Base-by-base conservation (phyloP, 2,329 filamentous ascomycete genomes). In the Proliferodiscus dingleyae region DNA sequence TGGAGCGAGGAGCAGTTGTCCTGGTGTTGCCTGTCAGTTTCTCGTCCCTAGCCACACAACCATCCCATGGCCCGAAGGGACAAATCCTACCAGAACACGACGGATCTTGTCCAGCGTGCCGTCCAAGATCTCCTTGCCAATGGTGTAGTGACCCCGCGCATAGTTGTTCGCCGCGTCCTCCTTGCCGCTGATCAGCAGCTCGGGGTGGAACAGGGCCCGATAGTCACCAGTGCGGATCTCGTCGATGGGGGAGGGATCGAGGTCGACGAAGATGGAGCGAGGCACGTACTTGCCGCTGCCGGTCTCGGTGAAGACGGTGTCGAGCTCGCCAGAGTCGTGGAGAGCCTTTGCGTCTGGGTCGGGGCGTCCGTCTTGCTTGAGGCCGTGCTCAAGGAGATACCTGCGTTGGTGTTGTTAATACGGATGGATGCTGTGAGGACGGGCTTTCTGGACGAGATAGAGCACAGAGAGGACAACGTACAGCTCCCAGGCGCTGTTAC, bases 141-240 rank as follows among this genome's bases (percentile, higher is more conserved):
- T 75, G 36, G 80, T 84, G 65, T 84, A 84, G 67, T 84, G 80
- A 50, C 80, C 80, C 67, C 80, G 75, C 53, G 80, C 80, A 68
- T 84, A 84, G 68, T 83, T 83, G 65, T 83, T 84, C 57, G 80
- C 79, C 49, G 80, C 80, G 68, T 84, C 80, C 63, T 84, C 80
- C 67, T 83, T 83, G 58, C 80, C 80, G 62, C 76, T 82, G 57
- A 84, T 77, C 68, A 84, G 68, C 55, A 79, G 68, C 63, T 83
- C 80, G 16, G 80, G 80, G 64, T 83, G 80, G 68, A 82, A 84
- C 43, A 84, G 71, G 55, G 78, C 71, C 55, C 78, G 74, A 67
- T 81, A 83, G 54, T 67, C 55, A 55, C 80, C 80, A 49, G 76
- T 81, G 50, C 80, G 76, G 64, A 84, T 81, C 64, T 84, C 80